phyloP scores from a whole-genome alignment of 1,284 basidiomycete genomes.

The Ceratobasidium sp. region DNA sequence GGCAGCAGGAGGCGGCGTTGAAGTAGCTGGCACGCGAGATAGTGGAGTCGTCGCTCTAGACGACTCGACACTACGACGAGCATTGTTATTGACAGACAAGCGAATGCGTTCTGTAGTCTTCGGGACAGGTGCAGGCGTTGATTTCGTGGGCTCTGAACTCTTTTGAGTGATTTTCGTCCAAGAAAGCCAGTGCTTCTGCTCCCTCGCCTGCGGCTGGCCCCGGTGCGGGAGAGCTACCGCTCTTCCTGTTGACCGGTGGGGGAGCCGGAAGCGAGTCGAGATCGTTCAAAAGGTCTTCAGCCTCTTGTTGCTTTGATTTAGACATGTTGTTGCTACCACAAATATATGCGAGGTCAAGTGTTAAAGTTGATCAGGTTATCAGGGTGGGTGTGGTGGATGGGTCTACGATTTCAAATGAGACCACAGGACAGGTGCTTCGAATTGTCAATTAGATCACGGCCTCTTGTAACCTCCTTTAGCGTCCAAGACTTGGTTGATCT shows the following conservation, averaged over 20 bases:
- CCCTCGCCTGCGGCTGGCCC: slow-evolving; percentile 64
- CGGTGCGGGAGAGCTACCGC: slow-evolving; percentile 39
- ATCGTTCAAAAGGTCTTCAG: slow-evolving; percentile 86
- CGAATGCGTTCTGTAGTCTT: slow-evolving; percentile 72
- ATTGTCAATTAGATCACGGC: not conserved
- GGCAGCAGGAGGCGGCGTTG: slow-evolving; percentile 44
- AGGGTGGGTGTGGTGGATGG: not conserved
- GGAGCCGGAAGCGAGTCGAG: slow-evolving; percentile 74
- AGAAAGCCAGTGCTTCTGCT: slow-evolving; percentile 83
- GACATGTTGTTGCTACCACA: slow-evolving; percentile 25
- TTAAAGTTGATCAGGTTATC: not conserved
- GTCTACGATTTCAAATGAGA: slow-evolving; percentile 16
- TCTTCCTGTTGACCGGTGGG: slow-evolving; percentile 36
- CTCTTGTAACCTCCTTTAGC: not conserved
- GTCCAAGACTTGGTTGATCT: too few species aligned
- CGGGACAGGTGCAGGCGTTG: slow-evolving; percentile 61
- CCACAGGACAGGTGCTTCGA: not conserved
- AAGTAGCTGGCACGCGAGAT: slow-evolving; percentile 38
- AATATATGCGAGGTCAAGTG: not conserved
- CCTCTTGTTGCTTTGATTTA: slow-evolving; percentile 88
- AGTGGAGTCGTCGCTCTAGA: slow-evolving; percentile 40
- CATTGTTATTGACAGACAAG: slow-evolving; percentile 48
- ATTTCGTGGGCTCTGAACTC: slow-evolving; percentile 73
- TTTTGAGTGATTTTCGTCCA: slow-evolving; percentile 95
- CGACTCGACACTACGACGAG: slow-evolving; percentile 52